Evolutionary conservation across 1,284 basidiomycete species (phyloP), one percentile per base, ranked within the genome.

Genomic region (Trichosporon asahii): DNA sequence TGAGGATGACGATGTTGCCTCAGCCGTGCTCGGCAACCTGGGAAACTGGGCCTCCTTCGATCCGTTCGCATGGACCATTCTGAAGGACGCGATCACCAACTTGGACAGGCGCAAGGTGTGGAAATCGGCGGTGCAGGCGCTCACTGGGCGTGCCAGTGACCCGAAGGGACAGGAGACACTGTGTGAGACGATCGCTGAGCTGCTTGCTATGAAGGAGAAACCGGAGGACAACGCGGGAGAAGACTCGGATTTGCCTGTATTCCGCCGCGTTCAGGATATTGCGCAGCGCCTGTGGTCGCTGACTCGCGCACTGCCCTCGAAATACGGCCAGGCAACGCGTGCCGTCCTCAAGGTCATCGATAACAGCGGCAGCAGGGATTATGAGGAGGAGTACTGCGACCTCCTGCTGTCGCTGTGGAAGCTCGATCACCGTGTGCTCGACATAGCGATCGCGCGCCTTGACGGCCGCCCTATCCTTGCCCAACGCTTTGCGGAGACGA

Each of bases 341-440:
- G 57, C 57, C 8, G 57, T n/a, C 18, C 29, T 61, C 2, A 12
- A 18, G 5, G 29, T 61, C 29, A 33, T 61, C 15, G 57, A 61
- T 18, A 18, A 29, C 29, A 61, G 57, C 57, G 29, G 57, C 3
- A 61, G 12, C 27, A 31, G 18, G 18, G 27, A 61, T 14, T 61
- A 61, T 31, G 29, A 29, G 57, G 57, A 31, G 27, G 57, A 61
- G 29, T 61, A 61, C 57, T 61, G 57, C 57, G 29, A 61, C 18
- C 27, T 61, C 5, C 57, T 61, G 3, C 27, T 61, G 29, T 61
- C 57, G 57, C 29, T 61, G 27, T 61, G 57, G 57, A 31, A n/a
- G 23, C 8, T 61, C 57, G 57, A 61, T 31, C 1, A 18, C 29
- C 9, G 29, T 27, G 57, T 31, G 27, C 57, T 61, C 12, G 57